Base-by-base conservation (phyloP, 768 basidiomycete species). In the Tricholoma hemisulphureum region DNA sequence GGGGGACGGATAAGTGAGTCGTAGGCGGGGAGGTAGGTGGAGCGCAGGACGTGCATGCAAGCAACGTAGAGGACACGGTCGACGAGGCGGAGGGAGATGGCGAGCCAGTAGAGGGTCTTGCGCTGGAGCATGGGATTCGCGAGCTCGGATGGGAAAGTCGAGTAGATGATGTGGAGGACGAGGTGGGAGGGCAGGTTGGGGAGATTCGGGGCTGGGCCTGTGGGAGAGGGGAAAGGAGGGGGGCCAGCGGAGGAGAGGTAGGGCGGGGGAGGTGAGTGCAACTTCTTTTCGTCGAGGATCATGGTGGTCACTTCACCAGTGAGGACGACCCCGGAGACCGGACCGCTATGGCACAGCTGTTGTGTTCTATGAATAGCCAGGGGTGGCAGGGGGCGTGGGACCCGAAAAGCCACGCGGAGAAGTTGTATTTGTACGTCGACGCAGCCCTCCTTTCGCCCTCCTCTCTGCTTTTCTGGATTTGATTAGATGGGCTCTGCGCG, bases 1-100 rank as follows among this genome's bases (percentile, higher is more conserved):
- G 88, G 88, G 0, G 77, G 66, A 23, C 85, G 82, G 59, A 94
- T 77, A 46, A 87, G 79, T 14, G 77, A 73, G 21, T 73, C 71
- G 67, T 93, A 94, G 0, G 82, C 74, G 6, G 84, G 81, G 41
- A 93, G 75, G 69, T 91, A 92, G 0, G 84, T 83, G 0, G 87
- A 88, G 34, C 92, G 83, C 4, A 94, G 79, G 59, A 93, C 81
- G 63, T 92, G 85, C 90, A 91, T 93, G 71, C 82, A 89, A 11
- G 89, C 88, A n/a, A 86, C 78, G 69, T 90, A 93, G 55, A 91
- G 74, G 4, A 82, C 73, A 5, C 80, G 80, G 64, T 84, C 84
- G 41, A 90, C 89, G 32, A 87, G 76, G 32, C 91, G 76, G 35
- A 93, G 77, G 49, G 75, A 74, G 9, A 77, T 79, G 1, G 80